phyloP scores from a whole-genome alignment of 305 asterid species.

The Withania somnifera region DNA sequence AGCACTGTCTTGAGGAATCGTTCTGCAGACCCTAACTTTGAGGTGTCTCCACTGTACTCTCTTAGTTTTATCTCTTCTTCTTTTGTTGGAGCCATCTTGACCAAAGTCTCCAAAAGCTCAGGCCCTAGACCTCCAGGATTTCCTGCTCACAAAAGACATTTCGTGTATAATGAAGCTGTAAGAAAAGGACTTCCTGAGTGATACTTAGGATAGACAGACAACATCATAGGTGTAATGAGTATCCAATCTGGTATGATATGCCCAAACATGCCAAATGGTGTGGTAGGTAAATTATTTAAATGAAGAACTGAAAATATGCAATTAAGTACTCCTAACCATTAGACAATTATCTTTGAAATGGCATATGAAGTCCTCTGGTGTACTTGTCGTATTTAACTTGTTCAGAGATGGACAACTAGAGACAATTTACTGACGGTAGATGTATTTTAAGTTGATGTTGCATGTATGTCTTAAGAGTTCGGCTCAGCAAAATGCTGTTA shows the following conservation, averaged over 20 bases:
- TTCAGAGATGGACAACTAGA: neutral
- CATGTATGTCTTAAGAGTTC: neutral
- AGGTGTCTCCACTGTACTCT: constrained; percentile 50
- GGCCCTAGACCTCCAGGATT: constrained; percentile 77
- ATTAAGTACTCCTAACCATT: neutral
- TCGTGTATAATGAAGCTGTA: neutral
- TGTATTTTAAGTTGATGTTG: neutral
- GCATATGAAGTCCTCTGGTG: neutral
- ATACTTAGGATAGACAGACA: neutral
- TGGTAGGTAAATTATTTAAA: neutral
- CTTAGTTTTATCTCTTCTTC: constrained; percentile 92
- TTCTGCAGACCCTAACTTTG: constrained; percentile 84
- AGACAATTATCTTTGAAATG: neutral
- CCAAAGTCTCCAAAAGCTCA: constrained; percentile 86
- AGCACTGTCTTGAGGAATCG: constrained; percentile 75
- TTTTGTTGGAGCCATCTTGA: constrained; percentile 96
- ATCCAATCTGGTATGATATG: neutral
- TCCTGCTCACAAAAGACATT: constrained; percentile 34
- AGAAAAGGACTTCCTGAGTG: neutral
- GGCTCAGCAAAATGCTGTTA: neutral
- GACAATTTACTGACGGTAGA: neutral
- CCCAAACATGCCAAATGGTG: neutral
- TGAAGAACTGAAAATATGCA: neutral
- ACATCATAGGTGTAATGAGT: neutral
- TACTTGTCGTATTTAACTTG: neutral